Base-by-base conservation (phyloP, 2,329 filamentous ascomycete genomes). In the Xylariaceae sp. region DNA sequence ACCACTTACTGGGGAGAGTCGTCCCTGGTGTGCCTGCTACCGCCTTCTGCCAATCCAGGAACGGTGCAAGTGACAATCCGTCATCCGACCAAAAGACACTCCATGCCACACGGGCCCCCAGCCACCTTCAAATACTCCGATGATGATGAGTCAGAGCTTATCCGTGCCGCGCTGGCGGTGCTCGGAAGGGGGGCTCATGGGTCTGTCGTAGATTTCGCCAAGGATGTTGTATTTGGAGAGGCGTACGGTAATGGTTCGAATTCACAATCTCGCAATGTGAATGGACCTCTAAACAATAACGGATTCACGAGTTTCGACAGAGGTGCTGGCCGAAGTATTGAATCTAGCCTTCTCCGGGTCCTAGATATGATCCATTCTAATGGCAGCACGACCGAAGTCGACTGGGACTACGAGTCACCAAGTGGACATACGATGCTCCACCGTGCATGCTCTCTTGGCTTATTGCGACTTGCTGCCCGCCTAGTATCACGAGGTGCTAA, bases 381-480 rank as follows among this genome's bases (percentile, higher is more conserved):
- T 63, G 85, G 90, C 58, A 89, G 81, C 62, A 78, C 4, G 77
- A 86, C 54, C 76, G 78, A 58, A 80, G 86, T 12, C 80, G 78
- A 22, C 81, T 88, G 54, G 87, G 94, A 62, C 71, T 86, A 44
- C 78, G 77, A 58, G 22, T 70, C 72, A 55, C 70, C 79, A 1
- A 87, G 82, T 11, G 89, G 89, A 0, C 87, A 92, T 62, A 90
- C 87, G 1, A 85, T 95, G 77, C 77, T 95, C 53, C 89, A 94
- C 61, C 74, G 91, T 54, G 88, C 87, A 2, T 88, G 84, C 58
- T 86, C 86, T 9, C 71, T 91, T 11, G 89, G 89, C 6, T 79
- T 90, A 58, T 80, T 85, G 55, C 81, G 87, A 42, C 86, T 95
- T 55, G 87, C 87, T 44, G 87, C 87, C 11, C 88, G 85, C 30